phyloP scores from a whole-genome alignment of 1,139 yeast species.

The Candida glucosophila region DNA sequence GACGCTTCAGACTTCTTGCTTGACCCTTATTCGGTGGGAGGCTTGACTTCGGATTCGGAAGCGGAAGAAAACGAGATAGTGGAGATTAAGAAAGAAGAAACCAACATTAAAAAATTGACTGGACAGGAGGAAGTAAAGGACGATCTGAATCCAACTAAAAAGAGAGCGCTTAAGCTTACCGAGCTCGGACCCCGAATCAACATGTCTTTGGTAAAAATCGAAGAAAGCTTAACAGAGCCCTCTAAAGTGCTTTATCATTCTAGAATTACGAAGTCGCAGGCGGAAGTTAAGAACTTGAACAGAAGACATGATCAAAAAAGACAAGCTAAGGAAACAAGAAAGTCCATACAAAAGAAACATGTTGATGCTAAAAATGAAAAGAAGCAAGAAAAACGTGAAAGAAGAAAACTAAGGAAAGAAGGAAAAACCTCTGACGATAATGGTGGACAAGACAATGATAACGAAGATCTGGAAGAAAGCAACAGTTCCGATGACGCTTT shows the following conservation, averaged over 20 bases:
- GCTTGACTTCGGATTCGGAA: constrained; percentile 85
- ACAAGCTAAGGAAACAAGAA: constrained; percentile 61
- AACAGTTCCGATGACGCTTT: no score
- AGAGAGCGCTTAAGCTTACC: constrained; percentile 84
- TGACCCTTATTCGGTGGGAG: constrained; percentile 75
- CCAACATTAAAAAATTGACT: constrained; percentile 12
- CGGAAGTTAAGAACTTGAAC: constrained; percentile 56
- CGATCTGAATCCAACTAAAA: constrained; percentile 33
- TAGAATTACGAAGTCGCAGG: constrained; percentile 49
- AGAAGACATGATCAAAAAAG: constrained; percentile 56
- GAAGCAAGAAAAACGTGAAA: constrained; percentile 63
- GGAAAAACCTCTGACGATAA: constrained; percentile 17
- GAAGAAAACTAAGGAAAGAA: constrained; percentile 55
- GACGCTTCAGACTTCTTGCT: constrained; percentile 81
- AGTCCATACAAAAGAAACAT: constrained; percentile 71
- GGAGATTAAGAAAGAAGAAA: constrained; percentile 47
- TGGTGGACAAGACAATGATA: background rate
- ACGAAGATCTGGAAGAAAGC: no score
- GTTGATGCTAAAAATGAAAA: constrained; percentile 69
- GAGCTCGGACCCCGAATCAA: constrained; percentile 91
- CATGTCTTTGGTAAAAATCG: constrained; percentile 73
- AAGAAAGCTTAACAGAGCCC: constrained; percentile 79
- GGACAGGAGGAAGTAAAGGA: constrained; percentile 11
- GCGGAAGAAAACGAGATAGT: constrained; percentile 89
- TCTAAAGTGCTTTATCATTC: constrained; percentile 78